Conservation (phyloP, 805 yeast species). For the Cyberlindnera sargentensis region DNA sequence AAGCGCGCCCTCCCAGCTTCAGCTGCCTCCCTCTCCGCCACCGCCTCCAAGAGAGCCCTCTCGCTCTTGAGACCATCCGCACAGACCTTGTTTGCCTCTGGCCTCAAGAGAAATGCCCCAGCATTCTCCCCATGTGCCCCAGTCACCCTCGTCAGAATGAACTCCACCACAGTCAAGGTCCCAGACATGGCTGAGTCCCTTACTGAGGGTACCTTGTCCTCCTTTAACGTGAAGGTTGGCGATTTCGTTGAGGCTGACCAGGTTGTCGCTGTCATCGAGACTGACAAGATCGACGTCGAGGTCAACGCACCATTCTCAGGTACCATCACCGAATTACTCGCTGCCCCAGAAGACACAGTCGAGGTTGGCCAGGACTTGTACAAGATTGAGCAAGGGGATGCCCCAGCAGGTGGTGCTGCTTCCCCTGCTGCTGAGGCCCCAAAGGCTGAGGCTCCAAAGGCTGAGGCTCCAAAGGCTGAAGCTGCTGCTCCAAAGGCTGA, state of each 20-base stretch:
- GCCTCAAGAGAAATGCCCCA: conserved; percentile 3
- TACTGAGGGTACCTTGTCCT: conserved; percentile 89
- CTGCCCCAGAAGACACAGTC: conserved; percentile 83
- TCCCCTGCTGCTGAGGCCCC: conserved; percentile 13
- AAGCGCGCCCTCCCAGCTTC: conserved; percentile 1
- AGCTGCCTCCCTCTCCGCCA: conserved; percentile 2
- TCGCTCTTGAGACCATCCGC: conserved; percentile 1
- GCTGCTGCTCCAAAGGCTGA: conserved; percentile 26
- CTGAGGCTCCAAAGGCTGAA: conserved; percentile 19
- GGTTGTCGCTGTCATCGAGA: conserved; percentile 92
- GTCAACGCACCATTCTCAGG: conserved; percentile 94
- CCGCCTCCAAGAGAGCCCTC: conserved; percentile 6
- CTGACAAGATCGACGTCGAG: conserved; percentile 96
- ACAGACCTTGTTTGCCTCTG: neutral
- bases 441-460: conserved; percentile 22
- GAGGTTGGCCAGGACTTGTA: conserved; percentile 91
- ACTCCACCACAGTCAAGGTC: conserved; percentile 63
- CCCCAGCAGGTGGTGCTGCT: conserved; percentile 52
- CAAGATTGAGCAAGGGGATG: conserved; percentile 73
- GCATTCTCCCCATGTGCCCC: conserved; percentile 7
- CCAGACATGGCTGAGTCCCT: conserved; percentile 99
- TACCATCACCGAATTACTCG: conserved; percentile 77
- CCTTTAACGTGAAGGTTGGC: conserved; percentile 68
- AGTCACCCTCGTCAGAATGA: conserved; percentile 23
- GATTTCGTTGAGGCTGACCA: conserved; percentile 85